Base-by-base conservation (phyloP, 2,329 filamentous ascomycete species). In the Neofusicoccum parvum region DNA sequence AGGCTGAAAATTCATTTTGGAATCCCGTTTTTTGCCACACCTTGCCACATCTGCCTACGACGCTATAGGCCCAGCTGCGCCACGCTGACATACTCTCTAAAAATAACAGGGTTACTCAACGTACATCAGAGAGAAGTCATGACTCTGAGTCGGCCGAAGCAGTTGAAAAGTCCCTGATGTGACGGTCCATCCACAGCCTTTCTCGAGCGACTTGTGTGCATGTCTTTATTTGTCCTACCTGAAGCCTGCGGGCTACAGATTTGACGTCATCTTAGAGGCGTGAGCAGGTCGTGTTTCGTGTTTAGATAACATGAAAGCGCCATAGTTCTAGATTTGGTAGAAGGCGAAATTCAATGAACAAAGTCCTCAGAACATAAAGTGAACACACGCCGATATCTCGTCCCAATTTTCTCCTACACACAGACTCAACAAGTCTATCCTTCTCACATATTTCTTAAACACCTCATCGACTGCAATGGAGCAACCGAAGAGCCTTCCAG, bases 11-110 rank as follows among this genome's bases (percentile, higher is more conserved):
- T 36, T 32, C 12, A 20, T 17, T 7, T 15, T 15, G 3, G 12
- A 34, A 60, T 60, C 56, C 43, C 36, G 56, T 60, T 60, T 60
- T 37, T 60, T 23, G 56, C 43, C 56, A 23, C 32, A 49, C n/a
- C 43, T 36, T 58, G 14, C 53, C 53, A 14, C 53, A 12, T 17
- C 34, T 20, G 20, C 49, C 14, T 11, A 20, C 17, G 27, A 45
- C 34, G 23, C 32, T 11, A 4, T 15, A 10, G 32, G 50, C 34
- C 23, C 11, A 20, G n/a, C 56, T 60, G 32, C 56, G 41, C 43
- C 56, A 59, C 43, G n/a, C 56, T 49, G 56, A 60, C 27, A 48
- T 12, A 17, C 32, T 36, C 11, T 17, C 27, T 14, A 37, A 20
- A 37, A 48, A 37, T 48, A 60, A 46, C 10, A 12, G 9, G 10